Base-by-base conservation (phyloP, 805 yeast species). In the Helenozyma baotianmanensis region DNA sequence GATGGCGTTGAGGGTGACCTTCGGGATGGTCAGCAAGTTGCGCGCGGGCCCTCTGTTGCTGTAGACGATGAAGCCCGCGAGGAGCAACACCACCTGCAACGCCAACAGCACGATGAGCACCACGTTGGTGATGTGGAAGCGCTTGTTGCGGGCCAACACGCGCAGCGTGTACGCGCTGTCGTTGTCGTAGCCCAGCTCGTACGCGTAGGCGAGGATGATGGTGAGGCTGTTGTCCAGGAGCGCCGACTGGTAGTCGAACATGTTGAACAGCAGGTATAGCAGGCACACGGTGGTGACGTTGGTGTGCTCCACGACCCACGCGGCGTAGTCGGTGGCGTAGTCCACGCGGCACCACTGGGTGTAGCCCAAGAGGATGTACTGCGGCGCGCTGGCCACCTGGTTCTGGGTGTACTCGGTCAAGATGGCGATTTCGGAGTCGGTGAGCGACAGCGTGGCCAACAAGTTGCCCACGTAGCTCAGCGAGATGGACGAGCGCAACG, bases 161-260 rank as follows among this genome's bases (percentile, higher is more conserved):
- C 25, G 24, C 3, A 34, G 19, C 9, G 41, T 30, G 36, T 49
- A 43, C 1, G 30, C 18, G 4, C 33, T 29, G 32, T 40, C 50
- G 7, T 39, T 35, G n/a, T 33, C 36, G n/a, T 34, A 23, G 11
- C 32, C 15, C 6, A 47, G 26, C 28, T 59, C 51, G 39, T 62
- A 69, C 0, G 79, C 78, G 45, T 75, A 76, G 3, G 72, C 72
- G 33, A 71, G 50, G 6, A 72, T 68, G 23, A 62, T 62, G 16
- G 55, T 54, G 18, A 75, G 53, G 3, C 75, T 74, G 14, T 66
- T 57, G 0, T 50, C 2, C 55, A 50, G 39, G 23, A 76, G 45
- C 35, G 69, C 62, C 4, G 51, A 46, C 24, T 72, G 52, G 43
- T 74, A 76, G 51, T 74, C 74, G 46, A 74, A 65, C 2, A 62